Percentiles rank a stretch among this genome's conserved stretches.
Evolutionary conservation across 106 monocot species (phyloP).

Genomic region (Acanthochlamys bracteata): DNA sequence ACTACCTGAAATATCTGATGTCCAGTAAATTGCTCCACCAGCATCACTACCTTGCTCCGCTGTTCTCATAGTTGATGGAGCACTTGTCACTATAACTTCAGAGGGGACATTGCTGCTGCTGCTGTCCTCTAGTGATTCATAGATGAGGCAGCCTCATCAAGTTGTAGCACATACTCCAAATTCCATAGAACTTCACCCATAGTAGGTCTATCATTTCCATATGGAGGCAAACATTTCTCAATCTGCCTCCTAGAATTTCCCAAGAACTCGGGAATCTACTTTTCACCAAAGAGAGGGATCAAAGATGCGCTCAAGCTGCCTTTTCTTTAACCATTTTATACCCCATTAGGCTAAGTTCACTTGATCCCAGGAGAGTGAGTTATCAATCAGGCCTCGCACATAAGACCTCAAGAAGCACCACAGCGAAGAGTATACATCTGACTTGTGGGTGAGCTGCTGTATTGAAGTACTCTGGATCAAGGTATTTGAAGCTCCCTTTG

Average conservation of each 20-base stretch:
- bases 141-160: slow-evolving; percentile 3
- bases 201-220: slow-evolving; percentile 18
- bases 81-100: background rate
- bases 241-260: slow-evolving; percentile 11
- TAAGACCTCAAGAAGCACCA: slow-evolving; percentile 20
- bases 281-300: slow-evolving; percentile 7
- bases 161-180: slow-evolving; percentile 15
- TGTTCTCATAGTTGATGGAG: background rate
- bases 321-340: slow-evolving; percentile 5
- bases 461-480: slow-evolving; percentile 26
- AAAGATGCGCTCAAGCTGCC: slow-evolving; percentile 15
- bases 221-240: slow-evolving; percentile 16
- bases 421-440: slow-evolving; percentile 29
- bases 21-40: background rate
- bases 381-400: slow-evolving; percentile 15
- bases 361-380: slow-evolving; percentile 15
- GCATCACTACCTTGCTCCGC: background rate
- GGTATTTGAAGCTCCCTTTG: slow-evolving; percentile 27
- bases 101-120: background rate
- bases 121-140: slow-evolving; percentile 9
- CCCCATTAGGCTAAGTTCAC: slow-evolving; percentile 29
- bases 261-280: background rate
- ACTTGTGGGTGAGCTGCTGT: slow-evolving; percentile 23
- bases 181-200: slow-evolving; percentile 27
- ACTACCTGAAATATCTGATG: background rate